phyloP scores from a whole-genome alignment of 2,329 filamentous ascomycete species.

The Fusarium compactum region DNA sequence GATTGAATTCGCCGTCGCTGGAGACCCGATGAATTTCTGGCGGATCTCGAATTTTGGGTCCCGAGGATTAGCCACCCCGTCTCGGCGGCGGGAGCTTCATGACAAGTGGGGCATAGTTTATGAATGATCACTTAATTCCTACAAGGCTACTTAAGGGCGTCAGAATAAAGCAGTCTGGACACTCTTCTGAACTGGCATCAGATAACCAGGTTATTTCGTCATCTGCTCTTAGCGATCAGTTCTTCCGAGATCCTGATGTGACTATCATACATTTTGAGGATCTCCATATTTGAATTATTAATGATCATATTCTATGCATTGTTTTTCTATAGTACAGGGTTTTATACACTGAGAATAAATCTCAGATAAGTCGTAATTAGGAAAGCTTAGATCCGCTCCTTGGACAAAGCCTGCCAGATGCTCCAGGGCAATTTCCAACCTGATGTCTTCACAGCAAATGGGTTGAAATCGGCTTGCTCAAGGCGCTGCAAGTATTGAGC shows the following conservation, averaged over 20 bases:
- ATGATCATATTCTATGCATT: conserved; percentile 25
- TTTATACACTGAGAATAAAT: not conserved
- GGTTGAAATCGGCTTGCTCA: conserved; percentile 86
- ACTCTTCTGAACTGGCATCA: not conserved
- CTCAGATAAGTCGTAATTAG: conserved; percentile 7
- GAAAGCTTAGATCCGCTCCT: conserved; percentile 58
- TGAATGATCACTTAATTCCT: not conserved
- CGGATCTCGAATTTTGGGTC: conserved; percentile 46
- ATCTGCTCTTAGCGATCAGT: not conserved
- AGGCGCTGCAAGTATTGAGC: conserved; percentile 82
- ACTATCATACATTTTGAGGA: not conserved
- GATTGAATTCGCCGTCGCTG: conserved; percentile 14
- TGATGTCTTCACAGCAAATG: conserved; percentile 72
- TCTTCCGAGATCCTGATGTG: not conserved
- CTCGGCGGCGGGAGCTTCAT: conserved; percentile 22
- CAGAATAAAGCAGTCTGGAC: not conserved
- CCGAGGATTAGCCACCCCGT: conserved; percentile 49
- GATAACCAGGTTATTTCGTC: not conserved
- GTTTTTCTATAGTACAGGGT: conserved; percentile 30
- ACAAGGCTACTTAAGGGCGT: not conserved
- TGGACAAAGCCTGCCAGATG: conserved; percentile 66
- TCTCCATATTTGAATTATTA: not conserved
- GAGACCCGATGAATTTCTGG: conserved; percentile 43
- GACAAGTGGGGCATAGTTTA: conserved; percentile 20
- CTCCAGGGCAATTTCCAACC: conserved; percentile 90